Evolutionary conservation across 2,329 filamentous ascomycete species (phyloP).

Genomic region (Calonectria naviculata): DNA sequence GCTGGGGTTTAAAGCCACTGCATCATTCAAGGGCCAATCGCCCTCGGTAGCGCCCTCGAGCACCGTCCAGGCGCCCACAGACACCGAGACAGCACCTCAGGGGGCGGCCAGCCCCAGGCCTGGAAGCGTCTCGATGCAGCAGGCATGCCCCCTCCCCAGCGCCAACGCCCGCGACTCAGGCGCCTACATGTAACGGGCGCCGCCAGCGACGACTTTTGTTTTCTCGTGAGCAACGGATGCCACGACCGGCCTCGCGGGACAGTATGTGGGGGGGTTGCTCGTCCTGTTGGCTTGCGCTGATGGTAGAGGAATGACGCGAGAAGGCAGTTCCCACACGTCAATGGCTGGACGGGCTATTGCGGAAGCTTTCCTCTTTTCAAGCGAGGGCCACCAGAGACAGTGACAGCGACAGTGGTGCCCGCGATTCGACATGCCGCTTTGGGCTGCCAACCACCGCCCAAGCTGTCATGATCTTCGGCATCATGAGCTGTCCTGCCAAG

Average conservation of each 20-base stretch:
- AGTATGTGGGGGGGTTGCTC: not conserved
- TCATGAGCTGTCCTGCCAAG: conserved; percentile 18
- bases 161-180: conserved; percentile 28
- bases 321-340: conserved; percentile 36
- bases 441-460: conserved; percentile 9
- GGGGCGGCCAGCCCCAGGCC: conserved; percentile 33
- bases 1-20: conserved; percentile 32
- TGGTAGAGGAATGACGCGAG: conserved; percentile 38
- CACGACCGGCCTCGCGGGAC: conserved; percentile 19
- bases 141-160: conserved; percentile 15
- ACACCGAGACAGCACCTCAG: not conserved
- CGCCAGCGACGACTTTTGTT: conserved; percentile 25
- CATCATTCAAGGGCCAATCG: conserved; percentile 38
- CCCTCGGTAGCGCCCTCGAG: conserved; percentile 7
- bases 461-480: conserved; percentile 15
- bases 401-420: conserved; percentile 1
- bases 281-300: not conserved
- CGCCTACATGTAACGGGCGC: conserved; percentile 35
- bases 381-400: not conserved
- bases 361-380: conserved; percentile 10
- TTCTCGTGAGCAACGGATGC: conserved; percentile 18
- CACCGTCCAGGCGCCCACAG: conserved; percentile 6
- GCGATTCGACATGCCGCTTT: conserved; percentile 16
- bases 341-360: conserved; percentile 20
- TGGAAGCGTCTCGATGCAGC: conserved; percentile 34